Evolutionary conservation across 2,329 filamentous ascomycete genomes (phyloP), one percentile per base, ranked within the genome.

Genomic region (Pezicula radicicola): DNA sequence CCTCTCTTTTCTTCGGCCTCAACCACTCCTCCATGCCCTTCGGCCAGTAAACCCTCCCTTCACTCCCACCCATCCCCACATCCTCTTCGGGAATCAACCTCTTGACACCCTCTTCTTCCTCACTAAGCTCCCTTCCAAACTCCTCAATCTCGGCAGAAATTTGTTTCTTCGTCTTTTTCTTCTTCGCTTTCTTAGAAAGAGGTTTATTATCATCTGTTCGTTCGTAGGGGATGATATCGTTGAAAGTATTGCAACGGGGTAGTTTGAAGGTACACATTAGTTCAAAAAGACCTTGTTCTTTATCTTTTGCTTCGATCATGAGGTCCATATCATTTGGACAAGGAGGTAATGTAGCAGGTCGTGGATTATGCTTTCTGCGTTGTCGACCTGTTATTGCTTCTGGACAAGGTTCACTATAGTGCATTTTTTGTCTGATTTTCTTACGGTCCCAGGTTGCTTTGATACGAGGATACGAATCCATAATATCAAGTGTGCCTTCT

Each of bases 241-340:
- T 88, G 65, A 95, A 84, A 0, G 71, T 79, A 18, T 94, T 78
- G 71, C 85, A 89, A 0, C 91, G 91, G 0, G 91, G 89, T 0
- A 97, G 76, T 62, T 87, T 91, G 68, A 91, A 96, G 0, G 78
- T 91, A 19, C 88, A 81, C 91, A 97, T 97, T 16, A 97, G 77
- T 58, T 96, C 91, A 62, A 97, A 96, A 0, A 97, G 91, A 0
- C 93, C 91, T 69, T 97, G 93, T 67, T 97, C 93, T 70, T 97
- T 97, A 66, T 97, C 93, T 68, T 97, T 97, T 45, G 93, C 93
- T 72, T 97, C 93, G 54, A 97, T 97, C 93, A 97, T 97, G n/a
- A 97, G 76, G 65, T 97, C 93, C 87, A 95, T 94, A 30, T 88
- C 85, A 1, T 82, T 74, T 4, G 85, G 78, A 62, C 93, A 97